These are phyloP conservation scores for Venturia oleaginea DNA, from an alignment of 2,329 filamentous ascomycete species.

Conservation along the genomic window DNA sequence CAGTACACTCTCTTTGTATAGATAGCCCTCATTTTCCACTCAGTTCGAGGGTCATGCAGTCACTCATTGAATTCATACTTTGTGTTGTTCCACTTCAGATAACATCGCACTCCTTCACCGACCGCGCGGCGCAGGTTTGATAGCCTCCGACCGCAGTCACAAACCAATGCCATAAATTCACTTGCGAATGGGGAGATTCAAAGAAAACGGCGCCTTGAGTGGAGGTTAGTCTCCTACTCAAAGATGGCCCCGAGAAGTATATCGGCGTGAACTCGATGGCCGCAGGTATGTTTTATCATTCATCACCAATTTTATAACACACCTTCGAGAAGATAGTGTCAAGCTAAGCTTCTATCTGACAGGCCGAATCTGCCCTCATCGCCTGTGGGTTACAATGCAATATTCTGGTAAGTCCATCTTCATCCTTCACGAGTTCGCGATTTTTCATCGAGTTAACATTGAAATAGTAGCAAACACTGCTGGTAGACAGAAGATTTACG, in stretches of 20 bases:
- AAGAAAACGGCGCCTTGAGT: background rate
- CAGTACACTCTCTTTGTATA: too few relatives aligned
- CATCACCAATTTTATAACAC: background rate
- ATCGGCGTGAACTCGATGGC: background rate
- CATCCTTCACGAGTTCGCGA: background rate
- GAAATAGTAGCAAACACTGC: slow-evolving; percentile 44
- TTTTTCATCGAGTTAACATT: background rate
- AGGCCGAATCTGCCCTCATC: background rate
- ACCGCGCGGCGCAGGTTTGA: background rate
- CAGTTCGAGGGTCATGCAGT: too few relatives aligned
- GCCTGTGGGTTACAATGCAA: background rate
- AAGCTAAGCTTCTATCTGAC: background rate
- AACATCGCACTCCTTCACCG: too few relatives aligned
- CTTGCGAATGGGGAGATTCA: background rate
- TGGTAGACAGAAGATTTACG: slow-evolving; percentile 95
- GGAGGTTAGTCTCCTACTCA: background rate
- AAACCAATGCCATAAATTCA: background rate
- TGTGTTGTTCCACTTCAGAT: too few relatives aligned
- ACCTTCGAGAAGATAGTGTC: background rate
- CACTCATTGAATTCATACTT: too few relatives aligned
- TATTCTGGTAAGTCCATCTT: background rate
- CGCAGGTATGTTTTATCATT: background rate
- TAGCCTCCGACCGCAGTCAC: background rate
- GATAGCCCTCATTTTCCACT: too few relatives aligned
- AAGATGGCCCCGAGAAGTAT: background rate